These are phyloP conservation scores for Adansonia digitata DNA, from an alignment of 345 rosid species.

Conservation along the genomic window DNA sequence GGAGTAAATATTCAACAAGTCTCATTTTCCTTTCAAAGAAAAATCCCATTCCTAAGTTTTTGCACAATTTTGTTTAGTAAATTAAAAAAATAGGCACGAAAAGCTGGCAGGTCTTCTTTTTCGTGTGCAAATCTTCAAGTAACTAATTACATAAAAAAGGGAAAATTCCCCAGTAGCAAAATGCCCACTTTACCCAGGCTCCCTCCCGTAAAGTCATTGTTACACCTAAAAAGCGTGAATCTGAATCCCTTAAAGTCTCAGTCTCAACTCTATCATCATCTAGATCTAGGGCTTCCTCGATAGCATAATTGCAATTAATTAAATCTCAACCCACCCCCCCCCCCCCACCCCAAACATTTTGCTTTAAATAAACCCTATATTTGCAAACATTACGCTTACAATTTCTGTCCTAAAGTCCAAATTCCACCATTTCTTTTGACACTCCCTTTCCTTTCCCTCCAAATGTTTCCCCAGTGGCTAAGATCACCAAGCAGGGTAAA, in stretches of 20 bases:
- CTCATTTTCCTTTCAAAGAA: not conserved
- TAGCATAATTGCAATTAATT: not conserved
- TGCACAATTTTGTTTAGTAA: not conserved
- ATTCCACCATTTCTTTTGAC: no score
- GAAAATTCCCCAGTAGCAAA: not conserved
- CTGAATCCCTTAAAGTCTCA: not conserved
- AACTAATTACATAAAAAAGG: no score
- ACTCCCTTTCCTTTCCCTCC: no score
- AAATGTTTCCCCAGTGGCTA: constrained; percentile 57
- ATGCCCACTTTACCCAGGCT: no score
- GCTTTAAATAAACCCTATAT: not conserved
- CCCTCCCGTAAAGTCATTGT: not conserved
- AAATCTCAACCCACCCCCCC: no score
- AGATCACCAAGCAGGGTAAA: constrained; percentile 24
- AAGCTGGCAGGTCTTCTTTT: not conserved
- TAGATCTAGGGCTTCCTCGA: not conserved
- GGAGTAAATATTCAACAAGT: not conserved
- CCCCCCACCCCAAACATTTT: no score
- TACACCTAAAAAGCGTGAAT: not conserved
- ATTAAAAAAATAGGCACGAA: no score
- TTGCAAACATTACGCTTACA: not conserved
- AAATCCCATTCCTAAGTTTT: not conserved
- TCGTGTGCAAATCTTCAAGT: no score
- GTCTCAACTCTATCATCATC: not conserved
- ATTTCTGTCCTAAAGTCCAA: not conserved